Conservation (phyloP, 2,329 filamentous ascomycete species). For the Curvularia verruculosa region DNA sequence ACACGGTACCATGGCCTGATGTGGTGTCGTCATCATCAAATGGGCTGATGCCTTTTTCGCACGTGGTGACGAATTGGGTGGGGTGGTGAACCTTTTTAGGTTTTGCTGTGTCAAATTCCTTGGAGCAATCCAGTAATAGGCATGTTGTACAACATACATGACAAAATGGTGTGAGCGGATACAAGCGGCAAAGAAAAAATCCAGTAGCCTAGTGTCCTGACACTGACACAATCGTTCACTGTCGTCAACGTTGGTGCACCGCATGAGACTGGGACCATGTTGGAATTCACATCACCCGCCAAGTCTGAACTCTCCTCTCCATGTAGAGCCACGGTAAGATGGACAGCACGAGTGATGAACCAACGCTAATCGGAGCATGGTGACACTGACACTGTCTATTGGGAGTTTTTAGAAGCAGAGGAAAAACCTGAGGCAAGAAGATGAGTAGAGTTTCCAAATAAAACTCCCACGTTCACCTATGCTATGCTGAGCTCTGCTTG, state of each 20-base stretch:
- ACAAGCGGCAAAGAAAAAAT: neutral
- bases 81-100: neutral
- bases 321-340: neutral
- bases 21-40: neutral
- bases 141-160: neutral
- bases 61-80: neutral
- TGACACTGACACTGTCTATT: neutral
- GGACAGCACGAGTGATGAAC: neutral
- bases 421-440: neutral
- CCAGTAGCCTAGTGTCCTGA: constrained; percentile 1
- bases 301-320: no score
- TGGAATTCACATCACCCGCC: neutral
- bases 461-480: neutral
- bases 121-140: neutral
- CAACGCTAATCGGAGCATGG: neutral
- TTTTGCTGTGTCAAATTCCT: neutral
- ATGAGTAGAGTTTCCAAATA: constrained; percentile 6
- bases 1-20: constrained; percentile 1
- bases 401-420: neutral
- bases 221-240: neutral
- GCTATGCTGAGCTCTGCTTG: neutral
- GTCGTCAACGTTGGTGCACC: neutral
- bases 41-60: neutral
- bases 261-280: neutral
- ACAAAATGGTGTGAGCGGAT: neutral